phyloP scores from a whole-genome alignment of 148 eudicot species.

The Persicaria maculosa region DNA sequence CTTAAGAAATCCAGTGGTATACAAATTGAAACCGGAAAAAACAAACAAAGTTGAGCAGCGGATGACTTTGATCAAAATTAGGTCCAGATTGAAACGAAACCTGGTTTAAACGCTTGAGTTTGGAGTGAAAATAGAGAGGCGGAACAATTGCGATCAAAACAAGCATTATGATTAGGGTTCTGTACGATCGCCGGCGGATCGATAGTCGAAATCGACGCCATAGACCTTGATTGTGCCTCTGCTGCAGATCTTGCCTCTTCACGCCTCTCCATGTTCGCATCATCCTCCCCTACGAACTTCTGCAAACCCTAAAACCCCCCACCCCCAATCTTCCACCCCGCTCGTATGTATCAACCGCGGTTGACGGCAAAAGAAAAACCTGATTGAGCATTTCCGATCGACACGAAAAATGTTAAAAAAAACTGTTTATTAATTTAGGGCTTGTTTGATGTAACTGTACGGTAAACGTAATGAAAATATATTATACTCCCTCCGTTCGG shows the following conservation, averaged over 20 bases:
- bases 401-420: too few species aligned
- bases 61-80: too few species aligned
- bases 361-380: too few species aligned
- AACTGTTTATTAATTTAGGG: too few species aligned
- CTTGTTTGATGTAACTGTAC: too few species aligned
- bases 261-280: constrained; percentile 7
- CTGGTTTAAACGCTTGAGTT: constrained; percentile 26
- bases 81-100: neutral
- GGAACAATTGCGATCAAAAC: constrained; percentile 20
- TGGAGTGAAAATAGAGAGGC: constrained; percentile 35
- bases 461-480: too few species aligned
- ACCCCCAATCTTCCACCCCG: neutral
- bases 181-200: constrained; percentile 2
- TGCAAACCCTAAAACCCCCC: neutral
- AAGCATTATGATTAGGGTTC: neutral
- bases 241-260: neutral
- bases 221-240: constrained; percentile 5
- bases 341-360: too few species aligned
- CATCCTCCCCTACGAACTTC: neutral
- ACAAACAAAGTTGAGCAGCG: neutral
- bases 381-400: too few species aligned
- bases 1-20: neutral
- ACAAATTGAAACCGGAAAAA: neutral
- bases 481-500: too few species aligned
- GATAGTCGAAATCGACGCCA: constrained; percentile 6